Percentiles rank a stretch among this genome's conserved stretches.
These are phyloP conservation scores for Chrysanthemum lavandulifolium DNA, from an alignment of 129 eudicot species.

Conservation along the genomic window DNA sequence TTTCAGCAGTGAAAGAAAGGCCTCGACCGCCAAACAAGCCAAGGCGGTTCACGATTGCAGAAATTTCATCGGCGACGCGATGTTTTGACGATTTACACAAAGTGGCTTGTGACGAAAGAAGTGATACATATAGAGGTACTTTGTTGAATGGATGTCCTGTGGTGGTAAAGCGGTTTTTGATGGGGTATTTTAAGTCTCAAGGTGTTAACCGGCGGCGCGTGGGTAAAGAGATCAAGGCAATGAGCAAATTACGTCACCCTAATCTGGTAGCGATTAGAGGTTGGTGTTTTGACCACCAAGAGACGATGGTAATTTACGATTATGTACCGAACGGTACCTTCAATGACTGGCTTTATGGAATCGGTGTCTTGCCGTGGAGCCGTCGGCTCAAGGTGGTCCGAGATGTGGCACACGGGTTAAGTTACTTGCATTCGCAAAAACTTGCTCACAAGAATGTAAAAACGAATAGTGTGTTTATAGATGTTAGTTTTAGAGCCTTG, in stretches of 20 bases:
- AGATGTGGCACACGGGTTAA: constrained; percentile 56
- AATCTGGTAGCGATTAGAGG: constrained; percentile 63
- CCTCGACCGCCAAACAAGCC: constrained; percentile 70
- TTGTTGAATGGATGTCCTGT: too few species aligned
- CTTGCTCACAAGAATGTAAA: constrained; percentile 63
- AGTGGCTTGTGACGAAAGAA: constrained; percentile 45
- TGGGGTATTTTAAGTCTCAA: too few species aligned
- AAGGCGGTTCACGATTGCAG: constrained; percentile 46
- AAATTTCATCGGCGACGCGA: constrained; percentile 56
- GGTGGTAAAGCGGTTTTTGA: too few species aligned
- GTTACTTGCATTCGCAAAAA: constrained; percentile 48
- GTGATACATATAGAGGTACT: too few species aligned
- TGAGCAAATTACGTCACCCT: constrained; percentile 63
- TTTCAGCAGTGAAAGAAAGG: constrained; percentile 39
- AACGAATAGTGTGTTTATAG: constrained; percentile 51
- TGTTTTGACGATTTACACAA: constrained; percentile 53
- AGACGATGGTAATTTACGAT: constrained; percentile 64
- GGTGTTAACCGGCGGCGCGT: constrained; percentile 43
- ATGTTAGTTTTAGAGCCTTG: constrained; percentile 51
- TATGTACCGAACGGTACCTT: constrained; percentile 55
- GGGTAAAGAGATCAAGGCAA: too few species aligned
- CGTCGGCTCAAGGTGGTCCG: constrained; percentile 63
- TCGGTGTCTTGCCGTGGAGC: constrained; percentile 64
- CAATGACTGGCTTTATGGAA: constrained; percentile 62
- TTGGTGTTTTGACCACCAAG: constrained; percentile 63